These are phyloP conservation scores for Suhomyces sp. DNA, from an alignment of 805 yeast species.

Conservation along the genomic window DNA sequence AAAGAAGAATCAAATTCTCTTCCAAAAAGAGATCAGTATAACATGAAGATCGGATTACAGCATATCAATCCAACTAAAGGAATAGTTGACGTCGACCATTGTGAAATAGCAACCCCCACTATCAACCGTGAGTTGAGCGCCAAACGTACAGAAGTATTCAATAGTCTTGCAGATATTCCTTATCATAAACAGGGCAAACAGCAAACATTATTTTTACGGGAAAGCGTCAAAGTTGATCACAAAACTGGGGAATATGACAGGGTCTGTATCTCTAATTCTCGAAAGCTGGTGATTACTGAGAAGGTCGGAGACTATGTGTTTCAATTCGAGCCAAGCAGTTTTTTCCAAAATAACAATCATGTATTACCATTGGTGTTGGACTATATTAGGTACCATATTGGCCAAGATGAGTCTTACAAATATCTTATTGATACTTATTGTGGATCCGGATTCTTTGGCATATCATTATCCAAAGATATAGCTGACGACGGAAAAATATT, in stretches of 20 bases:
- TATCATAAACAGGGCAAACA: slow-evolving; percentile 10
- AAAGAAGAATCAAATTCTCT: no score
- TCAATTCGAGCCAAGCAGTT: slow-evolving; percentile 39
- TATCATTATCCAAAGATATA: slow-evolving; percentile 29
- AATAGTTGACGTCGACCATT: slow-evolving; percentile 33
- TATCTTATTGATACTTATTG: slow-evolving; percentile 45
- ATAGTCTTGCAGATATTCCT: slow-evolving; percentile 9
- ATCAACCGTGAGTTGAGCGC: slow-evolving; percentile 27
- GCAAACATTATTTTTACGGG: slow-evolving; percentile 31
- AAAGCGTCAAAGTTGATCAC: slow-evolving; percentile 28
- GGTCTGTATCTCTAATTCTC: slow-evolving; percentile 26
- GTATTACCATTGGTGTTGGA: slow-evolving; percentile 37
- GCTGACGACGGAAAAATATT: slow-evolving; percentile 33
- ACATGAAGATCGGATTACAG: slow-evolving; percentile 32
- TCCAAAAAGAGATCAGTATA: no score
- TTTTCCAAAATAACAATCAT: slow-evolving; percentile 41
- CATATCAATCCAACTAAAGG: slow-evolving; percentile 21
- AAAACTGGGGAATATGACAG: slow-evolving; percentile 28
- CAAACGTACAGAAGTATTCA: slow-evolving; percentile 13
- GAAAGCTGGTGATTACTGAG: slow-evolving; percentile 31
- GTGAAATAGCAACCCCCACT: slow-evolving; percentile 35
- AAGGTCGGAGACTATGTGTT: slow-evolving; percentile 34
- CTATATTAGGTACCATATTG: slow-evolving; percentile 25
- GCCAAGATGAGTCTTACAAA: slow-evolving; percentile 13
- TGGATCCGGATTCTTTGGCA: slow-evolving; percentile 47